phyloP scores from a whole-genome alignment of 73 alveolate species.

The Paramecium pentaurelia region DNA sequence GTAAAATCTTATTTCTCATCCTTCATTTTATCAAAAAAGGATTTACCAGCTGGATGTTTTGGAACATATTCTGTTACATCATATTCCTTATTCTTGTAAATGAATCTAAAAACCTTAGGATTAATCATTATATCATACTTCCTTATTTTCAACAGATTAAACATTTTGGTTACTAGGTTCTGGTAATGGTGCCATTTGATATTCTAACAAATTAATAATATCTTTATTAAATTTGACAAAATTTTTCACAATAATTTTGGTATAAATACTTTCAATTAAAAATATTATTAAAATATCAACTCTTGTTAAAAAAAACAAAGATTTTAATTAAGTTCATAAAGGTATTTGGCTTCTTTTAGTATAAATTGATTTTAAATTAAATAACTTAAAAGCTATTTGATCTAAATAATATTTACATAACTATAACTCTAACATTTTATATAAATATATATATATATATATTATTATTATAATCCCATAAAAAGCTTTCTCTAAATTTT shows the following conservation, averaged over 20 bases:
- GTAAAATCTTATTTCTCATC: conserved; percentile 61
- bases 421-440: too few species aligned
- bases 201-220: not conserved
- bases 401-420: not conserved
- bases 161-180: not conserved
- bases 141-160: not conserved
- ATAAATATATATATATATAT: too few species aligned
- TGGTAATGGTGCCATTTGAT: conserved; percentile 17
- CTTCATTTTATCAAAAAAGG: conserved; percentile 57
- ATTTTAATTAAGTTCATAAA: not conserved
- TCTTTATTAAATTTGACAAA: not conserved
- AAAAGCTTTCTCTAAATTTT: not conserved
- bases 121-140: not conserved
- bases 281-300: not conserved
- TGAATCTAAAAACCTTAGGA: conserved; percentile 14
- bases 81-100: conserved; percentile 43
- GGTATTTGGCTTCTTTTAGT: not conserved
- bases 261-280: not conserved
- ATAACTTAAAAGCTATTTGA: not conserved
- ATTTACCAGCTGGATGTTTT: conserved; percentile 57
- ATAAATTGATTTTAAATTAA: not conserved
- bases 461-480: not conserved
- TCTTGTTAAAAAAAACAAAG: not conserved
- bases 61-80: conserved; percentile 55
- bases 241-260: not conserved